Conservation (phyloP, 2,329 filamentous ascomycete species). For the Uncinocarpus reesii region DNA sequence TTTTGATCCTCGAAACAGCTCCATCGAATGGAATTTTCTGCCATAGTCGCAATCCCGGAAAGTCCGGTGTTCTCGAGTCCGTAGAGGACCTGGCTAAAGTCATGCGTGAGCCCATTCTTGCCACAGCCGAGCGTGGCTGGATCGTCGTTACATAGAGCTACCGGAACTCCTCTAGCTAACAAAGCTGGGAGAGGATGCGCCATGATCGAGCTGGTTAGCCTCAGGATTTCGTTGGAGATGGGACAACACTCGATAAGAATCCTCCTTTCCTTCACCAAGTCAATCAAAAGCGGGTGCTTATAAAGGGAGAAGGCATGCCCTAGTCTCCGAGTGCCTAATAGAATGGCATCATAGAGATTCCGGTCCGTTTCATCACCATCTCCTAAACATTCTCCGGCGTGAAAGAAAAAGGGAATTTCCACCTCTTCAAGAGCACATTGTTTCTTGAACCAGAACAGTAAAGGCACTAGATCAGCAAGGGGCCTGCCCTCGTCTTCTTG, state of each 20-base stretch:
- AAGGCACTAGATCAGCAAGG: slow-evolving; percentile 64
- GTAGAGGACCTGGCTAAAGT: slow-evolving; percentile 92
- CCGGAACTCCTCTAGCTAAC: slow-evolving; percentile 28
- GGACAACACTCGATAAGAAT: slow-evolving; percentile 86
- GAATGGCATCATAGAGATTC: slow-evolving; percentile 80
- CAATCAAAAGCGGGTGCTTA: slow-evolving; percentile 81
- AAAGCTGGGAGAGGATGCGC: slow-evolving; percentile 60
- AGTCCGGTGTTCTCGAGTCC: slow-evolving; percentile 86
- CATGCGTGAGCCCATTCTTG: slow-evolving; percentile 70
- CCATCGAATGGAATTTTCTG: slow-evolving; percentile 88
- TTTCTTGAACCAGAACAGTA: slow-evolving; percentile 90
- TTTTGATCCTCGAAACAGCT: slow-evolving; percentile 74
- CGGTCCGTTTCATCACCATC: slow-evolving; percentile 65
- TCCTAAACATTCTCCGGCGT: slow-evolving; percentile 80
- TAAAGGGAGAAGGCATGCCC: slow-evolving; percentile 81
- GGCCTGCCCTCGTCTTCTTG: slow-evolving; percentile 73
- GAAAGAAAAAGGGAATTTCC: slow-evolving; percentile 88
- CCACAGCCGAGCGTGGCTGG: slow-evolving; percentile 80
- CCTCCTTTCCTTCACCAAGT: slow-evolving; percentile 77
- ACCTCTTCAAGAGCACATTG: slow-evolving; percentile 67
- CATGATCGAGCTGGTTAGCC: slow-evolving; percentile 65
- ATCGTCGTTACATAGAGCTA: slow-evolving; percentile 80
- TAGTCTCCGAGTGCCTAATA: slow-evolving; percentile 78
- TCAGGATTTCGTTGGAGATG: slow-evolving; percentile 78
- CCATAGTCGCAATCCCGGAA: slow-evolving; percentile 72